Conservation (phyloP, 2,329 filamentous ascomycete species). For the Xylariaceae sp. region DNA sequence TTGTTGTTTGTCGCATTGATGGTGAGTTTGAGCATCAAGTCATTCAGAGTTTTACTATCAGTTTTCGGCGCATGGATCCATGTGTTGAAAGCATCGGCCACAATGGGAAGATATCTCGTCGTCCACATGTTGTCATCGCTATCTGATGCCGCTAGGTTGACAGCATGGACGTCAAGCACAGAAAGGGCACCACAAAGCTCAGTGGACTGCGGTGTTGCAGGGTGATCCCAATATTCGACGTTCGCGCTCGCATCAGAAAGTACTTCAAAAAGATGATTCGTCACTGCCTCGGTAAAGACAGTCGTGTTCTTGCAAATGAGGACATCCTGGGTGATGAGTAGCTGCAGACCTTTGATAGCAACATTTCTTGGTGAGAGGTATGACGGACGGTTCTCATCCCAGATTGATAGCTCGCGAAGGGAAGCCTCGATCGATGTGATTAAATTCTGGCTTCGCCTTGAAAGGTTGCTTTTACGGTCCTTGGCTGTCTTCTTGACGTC, state of each 20-base stretch:
- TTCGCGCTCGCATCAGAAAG: conserved; percentile 34
- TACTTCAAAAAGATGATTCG: conserved; percentile 46
- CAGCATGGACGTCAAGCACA: conserved; percentile 52
- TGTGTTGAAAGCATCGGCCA: conserved; percentile 46
- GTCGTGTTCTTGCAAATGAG: conserved; percentile 44
- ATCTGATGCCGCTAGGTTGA: conserved; percentile 42
- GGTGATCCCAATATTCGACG: conserved; percentile 35
- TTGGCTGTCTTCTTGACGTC: conserved; percentile 60
- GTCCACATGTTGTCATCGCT: conserved; percentile 42
- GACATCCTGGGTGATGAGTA: conserved; percentile 49
- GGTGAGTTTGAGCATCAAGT: conserved; percentile 63
- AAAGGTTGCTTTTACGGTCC: conserved; percentile 65
- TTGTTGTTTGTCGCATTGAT: conserved; percentile 87
- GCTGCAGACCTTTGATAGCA: conserved; percentile 60
- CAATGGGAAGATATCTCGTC: conserved; percentile 45
- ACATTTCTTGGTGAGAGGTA: conserved; percentile 60
- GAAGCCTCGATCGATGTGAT: conserved; percentile 51
- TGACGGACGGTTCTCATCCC: conserved; percentile 50
- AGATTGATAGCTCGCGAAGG: conserved; percentile 53
- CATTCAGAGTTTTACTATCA: conserved; percentile 39
- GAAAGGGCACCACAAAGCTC: conserved; percentile 43
- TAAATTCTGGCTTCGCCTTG: conserved; percentile 57
- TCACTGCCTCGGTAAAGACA: conserved; percentile 47
- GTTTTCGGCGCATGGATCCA: conserved; percentile 34
- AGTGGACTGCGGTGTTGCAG: conserved; percentile 29